These are phyloP conservation scores for Epichloe sp. DNA, from an alignment of 2,329 filamentous ascomycete species.

Conservation along the genomic window DNA sequence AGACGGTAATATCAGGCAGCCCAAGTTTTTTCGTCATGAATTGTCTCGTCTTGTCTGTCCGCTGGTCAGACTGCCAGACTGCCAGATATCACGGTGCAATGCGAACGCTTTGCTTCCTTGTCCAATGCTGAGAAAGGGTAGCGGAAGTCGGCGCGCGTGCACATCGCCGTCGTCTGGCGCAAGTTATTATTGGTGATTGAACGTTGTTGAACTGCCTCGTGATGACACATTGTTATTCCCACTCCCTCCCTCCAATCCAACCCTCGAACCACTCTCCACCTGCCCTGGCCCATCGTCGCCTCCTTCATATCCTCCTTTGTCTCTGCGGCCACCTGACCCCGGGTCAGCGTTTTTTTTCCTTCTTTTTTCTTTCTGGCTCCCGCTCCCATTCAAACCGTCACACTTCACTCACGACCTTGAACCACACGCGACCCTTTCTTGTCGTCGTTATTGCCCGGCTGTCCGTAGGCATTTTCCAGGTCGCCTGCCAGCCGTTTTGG, in stretches of 20 bases:
- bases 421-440: not conserved
- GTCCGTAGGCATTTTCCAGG: not conserved
- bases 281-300: not conserved
- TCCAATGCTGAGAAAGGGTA: not conserved
- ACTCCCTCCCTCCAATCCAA: not conserved
- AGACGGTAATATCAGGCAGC: no score
- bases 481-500: no score
- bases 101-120: not conserved
- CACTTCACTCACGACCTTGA: not conserved
- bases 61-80: no score
- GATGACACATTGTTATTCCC: not conserved
- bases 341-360: not conserved
- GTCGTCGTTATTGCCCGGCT: not conserved
- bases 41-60: no score
- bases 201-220: no score
- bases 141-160: not conserved
- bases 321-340: not conserved
- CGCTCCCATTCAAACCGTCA: not conserved
- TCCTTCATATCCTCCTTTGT: not conserved
- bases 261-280: not conserved
- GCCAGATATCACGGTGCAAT: not conserved
- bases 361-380: not conserved
- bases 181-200: no score
- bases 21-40: no score
- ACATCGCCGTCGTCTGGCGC: not conserved